Percentiles rank a stretch among this genome's conserved stretches.
Conservation (phyloP, 371 early-diverging fungal genomes). For the Circinella minor region DNA sequence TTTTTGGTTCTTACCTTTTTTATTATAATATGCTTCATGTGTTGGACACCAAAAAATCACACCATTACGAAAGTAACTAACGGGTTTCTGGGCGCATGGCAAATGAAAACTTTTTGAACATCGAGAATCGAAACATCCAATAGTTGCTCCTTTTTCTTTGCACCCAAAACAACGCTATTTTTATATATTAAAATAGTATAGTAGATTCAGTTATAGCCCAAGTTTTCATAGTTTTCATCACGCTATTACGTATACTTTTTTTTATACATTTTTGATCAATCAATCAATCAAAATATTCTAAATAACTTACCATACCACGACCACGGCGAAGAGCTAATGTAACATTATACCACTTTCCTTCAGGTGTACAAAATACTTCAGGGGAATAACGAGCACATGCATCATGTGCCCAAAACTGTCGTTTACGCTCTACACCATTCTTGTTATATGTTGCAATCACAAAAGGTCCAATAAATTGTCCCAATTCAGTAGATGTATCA, state of each 20-base stretch:
- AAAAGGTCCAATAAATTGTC: slow-evolving; percentile 66
- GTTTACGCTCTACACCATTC: slow-evolving; percentile 56
- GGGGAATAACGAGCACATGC: slow-evolving; percentile 87
- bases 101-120: slow-evolving; percentile 88
- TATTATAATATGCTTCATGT: slow-evolving; percentile 68
- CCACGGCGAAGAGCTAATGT: slow-evolving; percentile 76
- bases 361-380: slow-evolving; percentile 75
- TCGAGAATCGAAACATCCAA: slow-evolving; percentile 87
- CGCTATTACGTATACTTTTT: neutral
- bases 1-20: slow-evolving; percentile 44
- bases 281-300: too few relatives aligned
- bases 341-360: slow-evolving; percentile 87
- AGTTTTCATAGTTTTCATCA: too few relatives aligned
- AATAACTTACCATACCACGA: slow-evolving; percentile 65
- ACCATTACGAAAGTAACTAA: slow-evolving; percentile 75
- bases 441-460: slow-evolving; percentile 44
- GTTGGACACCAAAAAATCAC: slow-evolving; percentile 86
- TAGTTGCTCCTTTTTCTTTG: slow-evolving; percentile 84
- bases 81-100: slow-evolving; percentile 77
- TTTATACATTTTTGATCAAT: neutral
- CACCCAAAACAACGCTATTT: slow-evolving; percentile 73
- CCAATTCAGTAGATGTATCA: slow-evolving; percentile 57
- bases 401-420: slow-evolving; percentile 85
- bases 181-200: too few relatives aligned
- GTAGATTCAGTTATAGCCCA: too few relatives aligned